phyloP scores from a whole-genome alignment of 176 grass and related monocot species.

The Paspalum vaginatum region DNA sequence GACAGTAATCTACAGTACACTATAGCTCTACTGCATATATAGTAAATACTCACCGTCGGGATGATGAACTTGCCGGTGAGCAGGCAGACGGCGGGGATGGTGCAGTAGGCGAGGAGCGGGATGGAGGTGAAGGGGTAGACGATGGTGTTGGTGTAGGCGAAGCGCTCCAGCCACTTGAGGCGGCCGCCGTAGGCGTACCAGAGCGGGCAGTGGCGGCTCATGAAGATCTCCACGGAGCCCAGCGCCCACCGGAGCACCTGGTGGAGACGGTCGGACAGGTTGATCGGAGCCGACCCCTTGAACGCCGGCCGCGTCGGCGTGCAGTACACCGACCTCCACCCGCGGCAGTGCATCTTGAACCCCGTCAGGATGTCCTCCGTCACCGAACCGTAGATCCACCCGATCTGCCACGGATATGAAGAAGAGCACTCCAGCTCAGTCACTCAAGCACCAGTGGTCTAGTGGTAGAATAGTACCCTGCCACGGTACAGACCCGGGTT shows the following conservation, averaged over 20 bases:
- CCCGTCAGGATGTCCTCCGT: conserved; percentile 94
- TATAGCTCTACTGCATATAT: too few relatives aligned
- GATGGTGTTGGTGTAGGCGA: conserved; percentile 98
- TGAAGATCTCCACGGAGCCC: conserved; percentile 89
- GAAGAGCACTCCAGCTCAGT: accelerated
- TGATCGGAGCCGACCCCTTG: conserved; percentile 90
- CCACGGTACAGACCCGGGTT: conserved; percentile 76
- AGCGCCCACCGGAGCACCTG: conserved; percentile 91
- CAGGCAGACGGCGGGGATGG: conserved; percentile 83
- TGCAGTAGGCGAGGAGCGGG: conserved; percentile 86
- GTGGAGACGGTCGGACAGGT: conserved; percentile 77
- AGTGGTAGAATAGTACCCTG: conserved; percentile 88
- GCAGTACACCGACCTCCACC: conserved; percentile 96
- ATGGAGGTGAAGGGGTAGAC: conserved; percentile 97
- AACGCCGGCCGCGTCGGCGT: conserved; percentile 63
- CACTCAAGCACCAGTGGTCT: conserved; percentile 71
- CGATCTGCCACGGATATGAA: conserved; percentile 34
- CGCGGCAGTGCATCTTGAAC: conserved; percentile 99
- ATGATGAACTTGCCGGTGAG: conserved; percentile 98
- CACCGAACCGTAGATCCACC: conserved; percentile 92
- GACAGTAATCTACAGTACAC: too few relatives aligned
- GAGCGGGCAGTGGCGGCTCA: conserved; percentile 92
- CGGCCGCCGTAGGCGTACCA: conserved; percentile 94
- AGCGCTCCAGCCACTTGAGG: conserved; percentile 90
- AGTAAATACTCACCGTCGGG: conserved; percentile 73